Base-by-base conservation (phyloP, 2,329 filamentous ascomycete genomes). In the Parasarocladium wereldwijsianum region DNA sequence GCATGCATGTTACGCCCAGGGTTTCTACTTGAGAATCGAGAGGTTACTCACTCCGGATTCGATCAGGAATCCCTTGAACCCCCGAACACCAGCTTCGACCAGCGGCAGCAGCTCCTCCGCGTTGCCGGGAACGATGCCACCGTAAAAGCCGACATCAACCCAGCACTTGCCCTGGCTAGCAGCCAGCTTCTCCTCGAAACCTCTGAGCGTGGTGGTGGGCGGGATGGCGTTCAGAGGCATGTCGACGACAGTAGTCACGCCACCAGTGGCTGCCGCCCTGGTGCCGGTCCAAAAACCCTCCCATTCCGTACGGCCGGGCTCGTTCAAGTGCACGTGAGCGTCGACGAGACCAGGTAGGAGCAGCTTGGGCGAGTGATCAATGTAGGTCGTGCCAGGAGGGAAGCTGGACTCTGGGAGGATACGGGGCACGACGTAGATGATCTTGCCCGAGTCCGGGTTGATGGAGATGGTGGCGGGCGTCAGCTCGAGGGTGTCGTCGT, bases 141-240 rank as follows among this genome's bases (percentile, higher is more conserved):
- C 90, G 49, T 96, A 96, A 55, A 98, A 96, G 17, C 85, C 90
- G n/a, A 96, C 86, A 44, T 96, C 90, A 16, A 96, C 84, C 87
- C 87, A 98, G 57, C 87, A 93, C 57, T 96, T 79, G 19, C 81
- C 84, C 36, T 70, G 56, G 23, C 84, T 84, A 15, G 90, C 90
- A 17, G 70, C 68, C 26, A 93, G 63, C 63, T 98, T 98, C 59
- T 84, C 80, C 37, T 78, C 64, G 41, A 98, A 68, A 6, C 80
- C 83, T 12, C 64, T 62, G 3, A 96, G 66, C 0, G 87, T 96
- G 8, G 87, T 96, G 0, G 90, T 98, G 0, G 90, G 90, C 20
- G 90, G 90, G 32, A 98, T 93, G 28, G 87, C 85, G 56, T 98
- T 98, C 37, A 96, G 57, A 19, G 90, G 90, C 90, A 98, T 98